Evolutionary conservation across 768 basidiomycete genomes (phyloP).

Genomic region (Nidularia pulvinata): DNA sequence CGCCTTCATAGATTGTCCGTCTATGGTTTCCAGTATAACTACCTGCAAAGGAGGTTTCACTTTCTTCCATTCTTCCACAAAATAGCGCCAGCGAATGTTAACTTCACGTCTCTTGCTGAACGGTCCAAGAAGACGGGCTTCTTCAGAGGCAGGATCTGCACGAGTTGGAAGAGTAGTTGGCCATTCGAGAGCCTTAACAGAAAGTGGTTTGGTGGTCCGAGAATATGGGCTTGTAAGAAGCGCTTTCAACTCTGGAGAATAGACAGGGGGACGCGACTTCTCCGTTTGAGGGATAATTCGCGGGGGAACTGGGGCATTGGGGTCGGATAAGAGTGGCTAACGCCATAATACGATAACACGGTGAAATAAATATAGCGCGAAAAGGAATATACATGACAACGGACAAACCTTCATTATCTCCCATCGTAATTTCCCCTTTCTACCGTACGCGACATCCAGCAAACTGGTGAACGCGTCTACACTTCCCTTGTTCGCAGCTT

Average conservation of each 20-base stretch:
- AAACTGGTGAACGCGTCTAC: constrained; percentile 52
- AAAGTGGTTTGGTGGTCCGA: constrained; percentile 43
- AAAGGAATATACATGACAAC: neutral
- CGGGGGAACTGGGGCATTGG: constrained; percentile 34
- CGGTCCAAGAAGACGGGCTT: constrained; percentile 58
- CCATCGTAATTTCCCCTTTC: constrained; percentile 68
- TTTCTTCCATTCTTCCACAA: constrained; percentile 50
- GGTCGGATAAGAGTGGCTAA: constrained; percentile 58
- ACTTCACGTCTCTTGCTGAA: constrained; percentile 75
- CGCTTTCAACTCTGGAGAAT: constrained; percentile 59
- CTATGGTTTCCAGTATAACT: no score
- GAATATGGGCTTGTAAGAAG: constrained; percentile 57
- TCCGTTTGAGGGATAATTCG: constrained; percentile 51
- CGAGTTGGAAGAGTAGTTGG: constrained; percentile 62
- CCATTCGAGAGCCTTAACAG: constrained; percentile 29
- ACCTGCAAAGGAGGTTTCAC: constrained; percentile 57
- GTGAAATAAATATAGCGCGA: neutral
- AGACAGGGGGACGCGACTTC: constrained; percentile 62
- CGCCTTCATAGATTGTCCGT: no score
- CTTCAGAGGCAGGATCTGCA: constrained; percentile 55
- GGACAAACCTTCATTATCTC: constrained; percentile 64
- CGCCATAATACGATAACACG: neutral
- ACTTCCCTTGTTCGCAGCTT: constrained; percentile 52
- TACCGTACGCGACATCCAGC: constrained; percentile 73
- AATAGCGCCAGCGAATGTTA: constrained; percentile 73